phyloP scores from a whole-genome alignment of 31 red algal species.

The Odonthalia washingtoniensis region DNA sequence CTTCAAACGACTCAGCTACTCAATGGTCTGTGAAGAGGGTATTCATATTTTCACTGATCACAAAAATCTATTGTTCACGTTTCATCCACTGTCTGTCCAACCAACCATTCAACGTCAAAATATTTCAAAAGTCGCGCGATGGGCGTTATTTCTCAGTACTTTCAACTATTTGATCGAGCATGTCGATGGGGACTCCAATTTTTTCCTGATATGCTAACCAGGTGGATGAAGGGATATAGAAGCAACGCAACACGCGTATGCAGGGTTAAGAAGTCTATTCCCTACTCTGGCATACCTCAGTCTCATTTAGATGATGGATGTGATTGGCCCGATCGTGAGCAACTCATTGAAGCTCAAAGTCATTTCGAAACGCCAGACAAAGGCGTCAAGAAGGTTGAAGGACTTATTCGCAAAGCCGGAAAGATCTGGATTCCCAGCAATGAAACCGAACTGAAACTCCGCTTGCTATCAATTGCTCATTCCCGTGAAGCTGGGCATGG shows the following conservation, averaged over 20 bases:
- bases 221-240: constrained; percentile 34
- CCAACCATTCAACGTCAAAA: constrained; percentile 21
- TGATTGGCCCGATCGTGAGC: constrained; percentile 18
- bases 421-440: constrained; percentile 26
- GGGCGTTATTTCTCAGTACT: constrained; percentile 26
- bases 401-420: neutral
- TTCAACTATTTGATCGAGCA: constrained; percentile 56
- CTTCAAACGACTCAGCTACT: constrained; percentile 41
- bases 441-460: constrained; percentile 22
- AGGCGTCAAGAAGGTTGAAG: neutral
- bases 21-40: neutral
- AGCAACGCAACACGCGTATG: neutral
- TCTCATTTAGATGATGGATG: neutral
- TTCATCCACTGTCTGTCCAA: constrained; percentile 29
- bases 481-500: constrained; percentile 7
- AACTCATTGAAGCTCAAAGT: neutral
- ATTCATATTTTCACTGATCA: constrained; percentile 36
- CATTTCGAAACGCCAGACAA: neutral
- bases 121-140: constrained; percentile 46
- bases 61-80: constrained; percentile 34
- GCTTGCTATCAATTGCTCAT: constrained; percentile 28
- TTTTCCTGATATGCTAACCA: constrained; percentile 48
- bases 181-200: constrained; percentile 36
- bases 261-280: neutral
- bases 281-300: constrained; percentile 10